Percentiles rank a stretch among this genome's conserved stretches.
phyloP scores from a whole-genome alignment of 176 grass and related monocot species.

The Aegilops tauschii region DNA sequence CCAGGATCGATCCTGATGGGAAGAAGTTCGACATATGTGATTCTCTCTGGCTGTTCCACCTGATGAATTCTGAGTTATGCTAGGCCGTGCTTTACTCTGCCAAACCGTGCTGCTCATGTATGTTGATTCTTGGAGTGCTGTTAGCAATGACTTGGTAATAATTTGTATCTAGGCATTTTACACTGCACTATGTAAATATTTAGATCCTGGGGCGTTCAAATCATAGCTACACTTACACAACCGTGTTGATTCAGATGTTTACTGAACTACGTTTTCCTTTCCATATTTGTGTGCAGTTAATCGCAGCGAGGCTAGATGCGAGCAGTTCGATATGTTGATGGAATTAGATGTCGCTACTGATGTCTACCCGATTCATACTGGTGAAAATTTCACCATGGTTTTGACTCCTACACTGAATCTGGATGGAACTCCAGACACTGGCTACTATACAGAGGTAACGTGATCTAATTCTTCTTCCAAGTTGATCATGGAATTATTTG shows the following conservation, averaged over 20 bases:
- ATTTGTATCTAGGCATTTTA: background rate
- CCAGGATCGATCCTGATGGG: conserved; percentile 50
- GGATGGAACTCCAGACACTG: conserved; percentile 55
- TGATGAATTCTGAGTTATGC: background rate
- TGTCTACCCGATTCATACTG: conserved; percentile 44
- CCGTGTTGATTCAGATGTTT: background rate
- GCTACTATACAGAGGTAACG: conserved; percentile 55
- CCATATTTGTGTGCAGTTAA: conserved; percentile 26
- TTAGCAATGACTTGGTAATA: background rate
- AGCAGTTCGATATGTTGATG: conserved; percentile 50
- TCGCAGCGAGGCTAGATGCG: conserved; percentile 44
- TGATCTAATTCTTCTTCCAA: background rate
- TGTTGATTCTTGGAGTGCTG: background rate
- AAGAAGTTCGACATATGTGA: conserved; percentile 75
- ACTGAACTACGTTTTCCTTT: background rate
- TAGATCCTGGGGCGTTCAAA: background rate
- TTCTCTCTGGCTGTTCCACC: background rate
- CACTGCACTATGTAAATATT: background rate
- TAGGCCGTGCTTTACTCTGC: background rate
- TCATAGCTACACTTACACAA: background rate
- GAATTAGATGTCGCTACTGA: conserved; percentile 58
- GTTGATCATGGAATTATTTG: background rate
- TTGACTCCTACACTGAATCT: conserved; percentile 58
- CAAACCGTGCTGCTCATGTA: background rate
- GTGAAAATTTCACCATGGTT: conserved; percentile 65